Percentiles rank a stretch among this genome's conserved stretches.
Conservation (phyloP, 2,329 filamentous ascomycete genomes). For the Camptophora hylomeconis region DNA sequence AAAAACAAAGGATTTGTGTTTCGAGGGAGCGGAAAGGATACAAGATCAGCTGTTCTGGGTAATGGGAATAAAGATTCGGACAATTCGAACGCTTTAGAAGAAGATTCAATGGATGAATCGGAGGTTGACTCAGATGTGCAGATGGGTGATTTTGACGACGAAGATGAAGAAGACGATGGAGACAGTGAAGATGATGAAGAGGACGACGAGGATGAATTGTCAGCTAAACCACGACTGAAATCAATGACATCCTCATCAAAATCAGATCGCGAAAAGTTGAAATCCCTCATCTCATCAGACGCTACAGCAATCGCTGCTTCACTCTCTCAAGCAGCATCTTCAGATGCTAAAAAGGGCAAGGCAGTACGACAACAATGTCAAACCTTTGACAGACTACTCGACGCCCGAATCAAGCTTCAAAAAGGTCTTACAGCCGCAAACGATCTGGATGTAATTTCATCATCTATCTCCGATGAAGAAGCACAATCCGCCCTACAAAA, state of each 20-base stretch:
- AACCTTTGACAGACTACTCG: constrained; percentile 77
- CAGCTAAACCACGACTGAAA: constrained; percentile 11
- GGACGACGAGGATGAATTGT: constrained; percentile 9
- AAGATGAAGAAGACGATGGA: constrained; percentile 26
- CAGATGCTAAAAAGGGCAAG: constrained; percentile 70
- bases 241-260: constrained; percentile 5
- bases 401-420: constrained; percentile 82
- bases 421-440: constrained; percentile 78
- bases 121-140: constrained; percentile 21
- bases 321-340: constrained; percentile 53
- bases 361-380: constrained; percentile 78
- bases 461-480: constrained; percentile 21
- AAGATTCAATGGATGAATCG: constrained; percentile 16
- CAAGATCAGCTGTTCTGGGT: constrained; percentile 4
- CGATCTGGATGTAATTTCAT: constrained; percentile 41
- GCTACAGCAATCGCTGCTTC: constrained; percentile 49
- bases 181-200: constrained; percentile 15
- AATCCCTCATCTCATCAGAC: constrained; percentile 54
- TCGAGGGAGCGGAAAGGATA: constrained; percentile 14
- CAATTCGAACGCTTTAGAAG: constrained; percentile 7
- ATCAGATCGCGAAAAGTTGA: constrained; percentile 42
- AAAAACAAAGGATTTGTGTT: constrained; percentile 15
- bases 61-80: too few species aligned
- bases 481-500: constrained; percentile 48
- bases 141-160: constrained; percentile 13